These are phyloP conservation scores for Arthonia radiata DNA, from an alignment of 495 filamentous ascomycete genomes.

Conservation along the genomic window DNA sequence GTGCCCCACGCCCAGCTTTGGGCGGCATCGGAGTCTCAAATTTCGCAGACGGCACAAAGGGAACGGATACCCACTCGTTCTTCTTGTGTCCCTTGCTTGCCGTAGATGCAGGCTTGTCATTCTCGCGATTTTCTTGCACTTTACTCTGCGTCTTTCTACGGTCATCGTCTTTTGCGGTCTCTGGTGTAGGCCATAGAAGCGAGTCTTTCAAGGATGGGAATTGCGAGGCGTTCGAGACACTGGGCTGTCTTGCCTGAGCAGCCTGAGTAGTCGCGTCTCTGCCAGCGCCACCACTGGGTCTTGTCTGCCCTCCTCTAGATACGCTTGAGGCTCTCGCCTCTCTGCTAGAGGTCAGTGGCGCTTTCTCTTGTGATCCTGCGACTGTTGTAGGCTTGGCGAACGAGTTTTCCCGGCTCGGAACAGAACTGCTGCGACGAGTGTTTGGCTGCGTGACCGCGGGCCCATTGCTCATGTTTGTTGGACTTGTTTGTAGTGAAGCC, in stretches of 20 bases:
- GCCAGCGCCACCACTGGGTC: conserved; percentile 3
- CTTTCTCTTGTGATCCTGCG: no score
- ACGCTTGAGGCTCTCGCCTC: no score
- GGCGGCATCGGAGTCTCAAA: conserved; percentile 56
- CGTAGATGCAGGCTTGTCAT: conserved; percentile 28
- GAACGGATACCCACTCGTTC: conserved; percentile 47
- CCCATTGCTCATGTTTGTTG: no score
- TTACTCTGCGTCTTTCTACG: conserved; percentile 45
- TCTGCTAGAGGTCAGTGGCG: no score
- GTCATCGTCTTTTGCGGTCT: conserved; percentile 48
- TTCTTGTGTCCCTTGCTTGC: conserved; percentile 30
- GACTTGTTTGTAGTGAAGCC: conserved; percentile 10
- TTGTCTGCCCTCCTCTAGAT: no score
- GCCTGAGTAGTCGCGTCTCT: conserved; percentile 2
- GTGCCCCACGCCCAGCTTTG: conserved; percentile 7
- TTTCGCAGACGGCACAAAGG: conserved; percentile 51
- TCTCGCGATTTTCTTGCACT: conserved; percentile 41
- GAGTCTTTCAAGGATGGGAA: conserved; percentile 54
- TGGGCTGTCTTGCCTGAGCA: conserved; percentile 6
- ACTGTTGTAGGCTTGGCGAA: no score
- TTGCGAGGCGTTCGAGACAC: conserved; percentile 29
- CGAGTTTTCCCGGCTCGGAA: no score
- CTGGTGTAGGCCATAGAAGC: conserved; percentile 71
- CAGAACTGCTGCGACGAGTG: no score
- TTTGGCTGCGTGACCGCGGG: no score